These are phyloP conservation scores for Globisporangium perplexum DNA, from an alignment of 352 stramenopile genomes.

Conservation along the genomic window DNA sequence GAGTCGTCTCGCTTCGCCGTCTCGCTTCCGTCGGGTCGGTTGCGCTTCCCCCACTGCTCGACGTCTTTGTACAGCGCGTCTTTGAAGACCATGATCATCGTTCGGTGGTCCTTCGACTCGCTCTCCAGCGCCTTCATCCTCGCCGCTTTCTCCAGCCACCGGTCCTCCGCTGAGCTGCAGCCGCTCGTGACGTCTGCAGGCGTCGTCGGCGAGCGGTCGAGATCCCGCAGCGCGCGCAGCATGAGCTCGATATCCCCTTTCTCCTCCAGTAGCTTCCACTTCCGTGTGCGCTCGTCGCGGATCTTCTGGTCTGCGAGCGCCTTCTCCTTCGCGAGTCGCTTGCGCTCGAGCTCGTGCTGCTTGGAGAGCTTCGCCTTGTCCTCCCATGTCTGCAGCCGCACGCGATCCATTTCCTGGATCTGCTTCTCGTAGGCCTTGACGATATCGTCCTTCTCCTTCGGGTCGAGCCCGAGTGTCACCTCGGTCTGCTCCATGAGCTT, in stretches of 20 bases:
- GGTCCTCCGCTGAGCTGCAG: slow-evolving; percentile 27
- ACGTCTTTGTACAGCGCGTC: slow-evolving; percentile 77
- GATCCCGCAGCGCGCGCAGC: slow-evolving; percentile 62
- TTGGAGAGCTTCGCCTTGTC: slow-evolving; percentile 83
- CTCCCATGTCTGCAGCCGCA: slow-evolving; percentile 85
- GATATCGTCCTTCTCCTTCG: slow-evolving; percentile 86
- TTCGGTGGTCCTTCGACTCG: slow-evolving; percentile 74
- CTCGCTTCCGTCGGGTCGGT: slow-evolving; percentile 15
- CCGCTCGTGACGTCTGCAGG: slow-evolving; percentile 7
- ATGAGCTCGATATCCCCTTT: slow-evolving; percentile 82
- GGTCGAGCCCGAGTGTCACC: slow-evolving; percentile 55
- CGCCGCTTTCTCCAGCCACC: slow-evolving; percentile 55
- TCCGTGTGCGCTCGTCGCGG: slow-evolving; percentile 72
- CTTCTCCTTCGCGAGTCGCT: slow-evolving; percentile 75
- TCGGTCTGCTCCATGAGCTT: slow-evolving; percentile 78
- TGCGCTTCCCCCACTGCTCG: slow-evolving; percentile 56
- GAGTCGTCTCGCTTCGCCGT: slow-evolving; percentile 44
- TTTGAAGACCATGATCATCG: slow-evolving; percentile 79
- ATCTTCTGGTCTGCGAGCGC: slow-evolving; percentile 73
- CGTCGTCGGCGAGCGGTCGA: slow-evolving; percentile 21
- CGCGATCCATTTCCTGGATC: slow-evolving; percentile 86
- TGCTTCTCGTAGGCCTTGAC: slow-evolving; percentile 84
- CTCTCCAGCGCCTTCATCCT: slow-evolving; percentile 57
- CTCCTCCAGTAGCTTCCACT: slow-evolving; percentile 81
- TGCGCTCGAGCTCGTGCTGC: slow-evolving; percentile 82